These are phyloP conservation scores for Areca catechu DNA, from an alignment of 176 grass and related monocot genomes.

Conservation along the genomic window DNA sequence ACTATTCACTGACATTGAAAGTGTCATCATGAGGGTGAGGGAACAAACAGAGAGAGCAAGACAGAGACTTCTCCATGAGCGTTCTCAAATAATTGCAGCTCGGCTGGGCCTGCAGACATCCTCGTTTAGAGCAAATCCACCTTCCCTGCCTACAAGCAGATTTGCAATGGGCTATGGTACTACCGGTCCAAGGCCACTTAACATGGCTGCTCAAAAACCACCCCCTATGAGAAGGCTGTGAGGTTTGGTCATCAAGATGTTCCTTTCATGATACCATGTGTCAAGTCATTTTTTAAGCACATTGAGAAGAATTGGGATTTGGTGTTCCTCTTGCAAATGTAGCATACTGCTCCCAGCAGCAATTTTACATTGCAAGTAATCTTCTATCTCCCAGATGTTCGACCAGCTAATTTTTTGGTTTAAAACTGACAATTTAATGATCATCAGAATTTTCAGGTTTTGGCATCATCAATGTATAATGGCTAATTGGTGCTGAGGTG, in stretches of 20 bases:
- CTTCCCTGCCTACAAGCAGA: slow-evolving; percentile 29
- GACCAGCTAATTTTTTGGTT: neutral
- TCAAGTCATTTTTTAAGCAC: neutral
- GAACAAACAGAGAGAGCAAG: slow-evolving; percentile 82
- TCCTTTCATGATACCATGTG: neutral
- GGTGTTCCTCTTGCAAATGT: neutral
- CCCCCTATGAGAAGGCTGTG: slow-evolving; percentile 8
- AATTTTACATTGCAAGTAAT: slow-evolving; percentile 1
- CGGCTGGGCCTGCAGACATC: slow-evolving; percentile 45
- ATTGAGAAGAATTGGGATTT: neutral
- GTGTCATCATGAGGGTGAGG: slow-evolving; percentile 49
- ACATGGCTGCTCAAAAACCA: slow-evolving; percentile 3
- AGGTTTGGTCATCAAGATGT: neutral
- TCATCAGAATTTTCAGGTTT: too few species aligned
- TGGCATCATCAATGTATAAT: too few species aligned
- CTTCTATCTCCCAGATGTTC: too few species aligned
- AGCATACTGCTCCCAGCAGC: neutral
- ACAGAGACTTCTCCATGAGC: slow-evolving; percentile 73
- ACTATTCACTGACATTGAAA: slow-evolving; percentile 67
- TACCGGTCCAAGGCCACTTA: neutral
- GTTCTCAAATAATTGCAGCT: slow-evolving; percentile 72
- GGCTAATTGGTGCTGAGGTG: too few species aligned
- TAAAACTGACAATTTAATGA: too few species aligned
- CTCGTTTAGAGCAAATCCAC: slow-evolving; percentile 14
- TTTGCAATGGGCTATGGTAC: slow-evolving; percentile 13